phyloP scores from a whole-genome alignment of 78 protist species.

The Speleostelium caveatum region DNA sequence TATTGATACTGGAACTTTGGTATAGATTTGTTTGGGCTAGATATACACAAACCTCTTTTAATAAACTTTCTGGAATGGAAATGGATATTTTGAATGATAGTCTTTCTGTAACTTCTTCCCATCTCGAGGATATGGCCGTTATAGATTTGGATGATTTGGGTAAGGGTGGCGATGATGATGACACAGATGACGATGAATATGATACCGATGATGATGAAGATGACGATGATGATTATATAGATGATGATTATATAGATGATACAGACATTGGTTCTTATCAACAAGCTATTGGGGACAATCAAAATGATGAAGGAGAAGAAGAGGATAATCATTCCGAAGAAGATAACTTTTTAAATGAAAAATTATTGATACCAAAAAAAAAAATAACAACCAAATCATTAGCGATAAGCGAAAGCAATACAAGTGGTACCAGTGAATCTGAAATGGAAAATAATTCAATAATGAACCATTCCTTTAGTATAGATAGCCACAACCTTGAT shows the following conservation, averaged over 20 bases:
- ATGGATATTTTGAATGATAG: background rate
- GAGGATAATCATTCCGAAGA: background rate
- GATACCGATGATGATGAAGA: background rate
- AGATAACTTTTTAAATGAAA: background rate
- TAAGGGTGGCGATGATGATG: background rate
- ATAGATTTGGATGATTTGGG: slow-evolving; percentile 11
- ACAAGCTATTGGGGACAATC: slow-evolving; percentile 4
- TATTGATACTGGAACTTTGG: slow-evolving; percentile 51
- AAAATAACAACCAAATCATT: background rate
- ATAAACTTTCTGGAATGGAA: slow-evolving; percentile 1
- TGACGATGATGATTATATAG: background rate
- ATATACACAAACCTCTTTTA: slow-evolving; percentile 27
- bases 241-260: background rate
- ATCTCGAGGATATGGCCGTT: background rate
- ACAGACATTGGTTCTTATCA: background rate
- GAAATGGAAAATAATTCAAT: background rate
- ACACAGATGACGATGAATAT: background rate
- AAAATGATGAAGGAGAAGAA: slow-evolving; percentile 15
- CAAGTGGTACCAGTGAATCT: background rate
- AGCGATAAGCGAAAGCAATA: background rate
- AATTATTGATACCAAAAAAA: background rate
- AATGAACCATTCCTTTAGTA: too few relatives aligned
- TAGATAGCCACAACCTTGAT: background rate
- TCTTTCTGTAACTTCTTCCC: background rate
- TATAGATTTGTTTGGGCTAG: slow-evolving; percentile 71